Conservation (phyloP, 1,139 yeast genomes). For the Wickerhamiella infanticola region DNA sequence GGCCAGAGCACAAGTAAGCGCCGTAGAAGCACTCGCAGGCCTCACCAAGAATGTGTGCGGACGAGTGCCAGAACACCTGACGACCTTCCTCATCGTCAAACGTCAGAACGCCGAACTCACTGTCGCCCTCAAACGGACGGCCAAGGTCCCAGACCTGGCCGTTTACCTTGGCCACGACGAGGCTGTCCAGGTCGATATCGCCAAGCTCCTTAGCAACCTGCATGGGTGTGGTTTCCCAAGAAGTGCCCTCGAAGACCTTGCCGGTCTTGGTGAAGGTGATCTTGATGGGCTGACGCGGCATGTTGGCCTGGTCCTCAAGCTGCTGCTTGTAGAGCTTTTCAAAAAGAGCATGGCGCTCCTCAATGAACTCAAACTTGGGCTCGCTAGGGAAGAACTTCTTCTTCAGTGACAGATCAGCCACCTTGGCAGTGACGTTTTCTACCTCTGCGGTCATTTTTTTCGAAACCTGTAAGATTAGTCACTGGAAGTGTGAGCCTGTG, state of each 20-base stretch:
- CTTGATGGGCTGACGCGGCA: slow-evolving; percentile 47
- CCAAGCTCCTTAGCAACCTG: slow-evolving; percentile 75
- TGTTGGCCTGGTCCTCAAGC: slow-evolving; percentile 53
- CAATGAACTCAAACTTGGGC: slow-evolving; percentile 74
- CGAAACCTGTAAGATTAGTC: neutral
- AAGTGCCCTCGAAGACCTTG: slow-evolving; percentile 52
- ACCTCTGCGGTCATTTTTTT: slow-evolving; percentile 1
- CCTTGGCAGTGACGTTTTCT: slow-evolving; percentile 2
- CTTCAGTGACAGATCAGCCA: slow-evolving; percentile 1
- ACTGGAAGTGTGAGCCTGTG: neutral
- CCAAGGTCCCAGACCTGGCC: slow-evolving; percentile 91
- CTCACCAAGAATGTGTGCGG: slow-evolving; percentile 97
- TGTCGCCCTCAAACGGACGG: slow-evolving; percentile 75
- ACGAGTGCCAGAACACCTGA: slow-evolving; percentile 96
- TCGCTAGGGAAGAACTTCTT: slow-evolving; percentile 19
- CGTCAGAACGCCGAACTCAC: slow-evolving; percentile 56
- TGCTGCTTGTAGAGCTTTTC: slow-evolving; percentile 67
- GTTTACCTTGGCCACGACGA: slow-evolving; percentile 80
- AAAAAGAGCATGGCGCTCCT: slow-evolving; percentile 61
- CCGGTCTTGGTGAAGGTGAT: slow-evolving; percentile 76
- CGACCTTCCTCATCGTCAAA: slow-evolving; percentile 83
- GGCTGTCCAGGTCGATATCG: slow-evolving; percentile 74
- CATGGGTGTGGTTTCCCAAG: slow-evolving; percentile 86
- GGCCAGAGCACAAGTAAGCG: slow-evolving; percentile 85
- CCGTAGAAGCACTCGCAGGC: slow-evolving; percentile 95